These are phyloP conservation scores for Arachis monticola DNA, from an alignment of 331 rosid species.

Conservation along the genomic window DNA sequence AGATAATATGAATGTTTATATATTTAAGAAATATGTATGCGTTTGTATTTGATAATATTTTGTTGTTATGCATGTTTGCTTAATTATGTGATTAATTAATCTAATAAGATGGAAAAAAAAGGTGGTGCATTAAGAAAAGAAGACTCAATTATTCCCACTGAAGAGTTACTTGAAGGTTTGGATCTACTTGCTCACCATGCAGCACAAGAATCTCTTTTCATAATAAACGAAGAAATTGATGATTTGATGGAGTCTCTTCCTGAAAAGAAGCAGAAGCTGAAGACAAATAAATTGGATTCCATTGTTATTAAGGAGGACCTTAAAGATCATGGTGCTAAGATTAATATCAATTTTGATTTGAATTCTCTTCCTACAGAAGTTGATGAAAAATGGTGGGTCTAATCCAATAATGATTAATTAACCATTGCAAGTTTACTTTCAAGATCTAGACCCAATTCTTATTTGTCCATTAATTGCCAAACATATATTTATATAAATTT, in stretches of 20 bases:
- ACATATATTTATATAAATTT: background rate
- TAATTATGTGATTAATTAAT: constrained; percentile 14
- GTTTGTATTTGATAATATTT: background rate
- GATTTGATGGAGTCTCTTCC: background rate
- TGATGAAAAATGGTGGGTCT: background rate
- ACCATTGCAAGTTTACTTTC: background rate
- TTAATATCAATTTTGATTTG: background rate
- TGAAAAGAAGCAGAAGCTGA: background rate
- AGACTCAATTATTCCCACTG: background rate
- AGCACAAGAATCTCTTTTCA: background rate
- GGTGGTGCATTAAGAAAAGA: background rate
- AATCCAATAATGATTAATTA: background rate
- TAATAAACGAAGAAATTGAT: background rate
- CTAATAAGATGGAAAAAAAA: background rate
- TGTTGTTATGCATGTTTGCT: background rate
- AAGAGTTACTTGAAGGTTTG: background rate
- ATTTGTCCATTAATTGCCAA: no score
- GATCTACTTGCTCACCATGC: background rate
- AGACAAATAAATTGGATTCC: background rate
- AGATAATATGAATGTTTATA: no score
- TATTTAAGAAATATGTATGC: no score
- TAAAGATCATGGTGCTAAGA: background rate
- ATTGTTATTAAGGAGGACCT: background rate
- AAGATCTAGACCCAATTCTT: background rate
- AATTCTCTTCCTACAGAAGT: background rate